These are phyloP conservation scores for Arthrocladium fulminans DNA, from an alignment of 2,329 filamentous ascomycete species.

Conservation along the genomic window DNA sequence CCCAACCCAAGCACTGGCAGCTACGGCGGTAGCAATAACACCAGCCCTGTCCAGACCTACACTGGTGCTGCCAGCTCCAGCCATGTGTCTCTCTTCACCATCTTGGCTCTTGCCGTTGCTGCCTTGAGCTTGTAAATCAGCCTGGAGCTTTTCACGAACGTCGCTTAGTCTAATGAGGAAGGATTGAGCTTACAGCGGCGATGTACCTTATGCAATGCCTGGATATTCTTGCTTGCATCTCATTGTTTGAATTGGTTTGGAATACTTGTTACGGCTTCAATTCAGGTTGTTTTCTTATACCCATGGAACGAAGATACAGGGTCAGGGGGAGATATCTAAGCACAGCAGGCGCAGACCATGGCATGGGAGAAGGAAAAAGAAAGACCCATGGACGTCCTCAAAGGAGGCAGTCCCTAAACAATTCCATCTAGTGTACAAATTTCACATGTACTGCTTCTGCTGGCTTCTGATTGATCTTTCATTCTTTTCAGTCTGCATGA, in stretches of 20 bases:
- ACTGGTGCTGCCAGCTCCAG: constrained; percentile 16
- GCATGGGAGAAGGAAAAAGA: too few relatives aligned
- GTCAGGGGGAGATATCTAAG: too few relatives aligned
- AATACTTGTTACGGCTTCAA: neutral
- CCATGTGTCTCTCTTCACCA: constrained; percentile 4
- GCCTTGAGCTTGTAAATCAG: constrained; percentile 8
- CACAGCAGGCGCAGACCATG: too few relatives aligned
- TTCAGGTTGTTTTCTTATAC: neutral
- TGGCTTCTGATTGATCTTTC: too few relatives aligned
- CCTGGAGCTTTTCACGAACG: neutral
- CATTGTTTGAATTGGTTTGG: neutral
- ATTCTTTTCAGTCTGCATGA: too few relatives aligned
- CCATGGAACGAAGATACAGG: too few relatives aligned
- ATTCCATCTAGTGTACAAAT: too few relatives aligned
- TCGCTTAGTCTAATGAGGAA: constrained; percentile 1
- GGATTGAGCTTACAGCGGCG: constrained; percentile 3
- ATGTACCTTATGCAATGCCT: neutral
- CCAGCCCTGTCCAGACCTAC: constrained; percentile 8
- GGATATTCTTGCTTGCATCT: neutral
- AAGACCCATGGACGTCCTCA: too few relatives aligned
- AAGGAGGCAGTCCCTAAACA: too few relatives aligned
- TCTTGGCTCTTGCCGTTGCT: constrained; percentile 5
- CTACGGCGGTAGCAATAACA: constrained; percentile 4
- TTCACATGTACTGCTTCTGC: too few relatives aligned
- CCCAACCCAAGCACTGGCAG: constrained; percentile 4